Evolutionary conservation across 257 asterid genomes (phyloP).

Genomic region (Jasminum sambac): DNA sequence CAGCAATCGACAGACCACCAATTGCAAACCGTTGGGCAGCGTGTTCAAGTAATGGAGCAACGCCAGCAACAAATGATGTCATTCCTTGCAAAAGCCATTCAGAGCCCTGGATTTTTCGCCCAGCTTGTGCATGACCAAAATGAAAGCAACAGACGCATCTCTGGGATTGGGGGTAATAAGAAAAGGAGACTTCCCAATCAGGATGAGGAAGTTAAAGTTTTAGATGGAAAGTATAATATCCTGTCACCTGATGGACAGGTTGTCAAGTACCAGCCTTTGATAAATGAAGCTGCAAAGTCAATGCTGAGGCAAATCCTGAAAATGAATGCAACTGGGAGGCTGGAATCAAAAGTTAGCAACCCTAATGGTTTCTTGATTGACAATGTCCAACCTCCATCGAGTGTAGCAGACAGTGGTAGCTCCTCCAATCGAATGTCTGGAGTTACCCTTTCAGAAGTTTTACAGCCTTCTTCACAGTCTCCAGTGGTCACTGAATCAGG

Average conservation of each 20-base stretch:
- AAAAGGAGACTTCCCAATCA: constrained; percentile 74
- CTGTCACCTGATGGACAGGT: constrained; percentile 57
- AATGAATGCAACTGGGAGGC: constrained; percentile 45
- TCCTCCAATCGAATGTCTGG: constrained; percentile 48
- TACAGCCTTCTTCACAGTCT: constrained; percentile 33
- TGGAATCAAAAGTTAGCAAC: constrained; percentile 44
- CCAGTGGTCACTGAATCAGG: constrained; percentile 16
- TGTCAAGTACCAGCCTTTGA: constrained; percentile 65
- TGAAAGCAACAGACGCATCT: constrained; percentile 47
- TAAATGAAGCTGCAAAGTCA: constrained; percentile 79
- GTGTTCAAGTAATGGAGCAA: constrained; percentile 73
- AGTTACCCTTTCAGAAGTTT: constrained; percentile 62
- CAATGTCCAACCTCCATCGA: constrained; percentile 35
- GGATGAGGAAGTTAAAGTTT: constrained; percentile 52
- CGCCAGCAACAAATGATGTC: constrained; percentile 87
- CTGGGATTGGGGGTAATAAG: constrained; percentile 63
- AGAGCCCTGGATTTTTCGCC: constrained; percentile 71
- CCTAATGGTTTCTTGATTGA: constrained; percentile 52
- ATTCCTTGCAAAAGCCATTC: constrained; percentile 84
- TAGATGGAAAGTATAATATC: constrained; percentile 33
- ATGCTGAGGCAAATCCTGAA: constrained; percentile 60
- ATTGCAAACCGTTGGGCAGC: constrained; percentile 69
- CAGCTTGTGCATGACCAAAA: constrained; percentile 69
- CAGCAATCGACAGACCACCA: constrained; percentile 71
- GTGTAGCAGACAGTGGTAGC: constrained; percentile 40